phyloP scores from a whole-genome alignment of 1,139 yeast species.

The Yamadazyma pseudoaaseri region DNA sequence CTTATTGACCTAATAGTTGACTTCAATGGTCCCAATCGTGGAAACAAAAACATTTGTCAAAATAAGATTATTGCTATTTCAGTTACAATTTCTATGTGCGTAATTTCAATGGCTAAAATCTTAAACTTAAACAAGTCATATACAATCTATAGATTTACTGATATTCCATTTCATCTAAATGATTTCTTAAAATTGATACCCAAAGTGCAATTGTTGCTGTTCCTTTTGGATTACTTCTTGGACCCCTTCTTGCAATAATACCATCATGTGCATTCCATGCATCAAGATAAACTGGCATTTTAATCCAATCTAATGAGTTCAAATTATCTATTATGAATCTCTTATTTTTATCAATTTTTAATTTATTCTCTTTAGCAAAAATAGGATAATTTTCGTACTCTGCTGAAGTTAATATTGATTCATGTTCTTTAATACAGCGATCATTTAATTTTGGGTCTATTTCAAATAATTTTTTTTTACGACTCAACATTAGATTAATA shows the following conservation, averaged over 20 bases:
- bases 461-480: constrained; percentile 14
- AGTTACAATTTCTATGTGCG: too few relatives aligned
- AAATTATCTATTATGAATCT: constrained; percentile 46
- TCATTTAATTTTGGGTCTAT: constrained; percentile 29
- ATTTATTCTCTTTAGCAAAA: constrained; percentile 23
- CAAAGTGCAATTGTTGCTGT: constrained; percentile 53
- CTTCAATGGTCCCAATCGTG: neutral
- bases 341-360: constrained; percentile 45
- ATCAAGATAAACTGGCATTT: constrained; percentile 63
- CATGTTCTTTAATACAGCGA: constrained; percentile 18
- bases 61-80: constrained; percentile 1
- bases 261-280: constrained; percentile 74
- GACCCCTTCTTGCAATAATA: constrained; percentile 66
- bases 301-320: constrained; percentile 60
- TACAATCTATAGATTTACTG: neutral
- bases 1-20: neutral
- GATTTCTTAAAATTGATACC: constrained; percentile 44
- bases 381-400: constrained; percentile 27
- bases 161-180: constrained; percentile 17
- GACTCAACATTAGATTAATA: constrained; percentile 13
- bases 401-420: constrained; percentile 17
- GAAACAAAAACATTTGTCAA: neutral
- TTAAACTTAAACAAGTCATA: too few relatives aligned
- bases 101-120: too few relatives aligned
- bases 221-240: constrained; percentile 52